A percentile compares a stretch with the other conserved stretches of the same genome.
phyloP scores from a whole-genome alignment of 352 stramenopile genomes.

The Pythium plurisporium region DNA sequence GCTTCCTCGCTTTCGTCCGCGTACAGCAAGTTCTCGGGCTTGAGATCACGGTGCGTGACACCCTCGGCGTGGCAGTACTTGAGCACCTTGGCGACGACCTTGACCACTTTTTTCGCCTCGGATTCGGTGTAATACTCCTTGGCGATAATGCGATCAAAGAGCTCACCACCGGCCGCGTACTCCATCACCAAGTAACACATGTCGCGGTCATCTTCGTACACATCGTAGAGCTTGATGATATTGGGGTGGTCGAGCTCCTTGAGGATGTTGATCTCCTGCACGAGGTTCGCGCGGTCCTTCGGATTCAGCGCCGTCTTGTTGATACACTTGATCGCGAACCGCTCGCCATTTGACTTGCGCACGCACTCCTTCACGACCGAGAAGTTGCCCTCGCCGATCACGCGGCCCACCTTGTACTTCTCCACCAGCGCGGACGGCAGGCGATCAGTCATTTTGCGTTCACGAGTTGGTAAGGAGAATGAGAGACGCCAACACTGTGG shows the following conservation, averaged over 20 bases:
- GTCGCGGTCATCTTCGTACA: constrained; percentile 86
- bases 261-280: constrained; percentile 81
- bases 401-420: constrained; percentile 84
- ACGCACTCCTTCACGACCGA: constrained; percentile 85
- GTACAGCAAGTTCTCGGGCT: constrained; percentile 96
- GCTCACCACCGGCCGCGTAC: constrained; percentile 80
- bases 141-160: constrained; percentile 89
- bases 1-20: constrained; percentile 81
- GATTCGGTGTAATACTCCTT: constrained; percentile 87
- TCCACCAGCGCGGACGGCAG: too few relatives aligned
- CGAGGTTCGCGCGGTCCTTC: constrained; percentile 84
- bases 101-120: constrained; percentile 79
- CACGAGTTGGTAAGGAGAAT: too few relatives aligned
- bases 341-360: constrained; percentile 71
- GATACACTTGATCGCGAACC: constrained; percentile 87
- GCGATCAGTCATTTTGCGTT: constrained; percentile 19
- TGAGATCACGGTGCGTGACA: constrained; percentile 94
- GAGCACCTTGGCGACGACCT: constrained; percentile 73
- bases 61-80: constrained; percentile 87
- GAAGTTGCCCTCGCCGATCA: constrained; percentile 77
- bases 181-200: constrained; percentile 90
- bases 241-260: constrained; percentile 85
- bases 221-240: constrained; percentile 89
- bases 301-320: constrained; percentile 84
- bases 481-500: too few relatives aligned